Evolutionary conservation across 2,329 filamentous ascomycete species (phyloP).

Genomic region (Knufia petricola): DNA sequence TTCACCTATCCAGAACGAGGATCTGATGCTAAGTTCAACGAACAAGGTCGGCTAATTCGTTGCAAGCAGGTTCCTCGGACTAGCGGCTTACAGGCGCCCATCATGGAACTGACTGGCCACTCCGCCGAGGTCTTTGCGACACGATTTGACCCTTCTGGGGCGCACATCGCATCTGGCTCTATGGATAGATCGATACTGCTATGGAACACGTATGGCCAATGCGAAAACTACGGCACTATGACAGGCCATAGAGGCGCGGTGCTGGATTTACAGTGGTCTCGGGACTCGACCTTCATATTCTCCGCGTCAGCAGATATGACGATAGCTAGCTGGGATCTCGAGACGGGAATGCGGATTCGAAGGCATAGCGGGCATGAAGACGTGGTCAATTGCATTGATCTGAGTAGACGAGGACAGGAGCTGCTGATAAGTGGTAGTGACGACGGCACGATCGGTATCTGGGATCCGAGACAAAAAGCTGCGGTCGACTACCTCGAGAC

Average conservation of each 20-base stretch:
- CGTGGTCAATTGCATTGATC: constrained; percentile 84
- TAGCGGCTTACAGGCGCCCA: constrained; percentile 74
- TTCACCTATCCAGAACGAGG: neutral
- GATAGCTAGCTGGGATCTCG: constrained; percentile 88
- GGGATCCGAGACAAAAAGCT: constrained; percentile 87
- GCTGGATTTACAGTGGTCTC: constrained; percentile 90
- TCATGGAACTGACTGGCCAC: constrained; percentile 79
- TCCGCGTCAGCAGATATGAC: constrained; percentile 91
- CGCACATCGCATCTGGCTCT: constrained; percentile 83
- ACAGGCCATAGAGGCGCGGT: constrained; percentile 85
- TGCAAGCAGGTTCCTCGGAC: constrained; percentile 59
- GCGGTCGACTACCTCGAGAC: constrained; percentile 83
- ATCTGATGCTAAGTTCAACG: constrained; percentile 14
- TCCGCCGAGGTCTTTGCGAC: constrained; percentile 80
- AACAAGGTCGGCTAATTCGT: constrained; percentile 23
- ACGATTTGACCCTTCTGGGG: constrained; percentile 79
- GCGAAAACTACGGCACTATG: constrained; percentile 86
- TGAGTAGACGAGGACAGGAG: constrained; percentile 83
- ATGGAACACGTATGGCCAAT: constrained; percentile 86
- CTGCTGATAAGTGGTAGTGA: constrained; percentile 84
- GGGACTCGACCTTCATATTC: constrained; percentile 82
- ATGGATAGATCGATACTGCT: constrained; percentile 97
- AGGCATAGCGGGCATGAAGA: constrained; percentile 90
- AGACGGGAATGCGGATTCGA: constrained; percentile 83
- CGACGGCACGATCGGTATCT: constrained; percentile 86